A percentile compares a stretch with the other conserved stretches of the same genome.
Conservation (phyloP, 2,329 filamentous ascomycete species). For the Talaromyces albobiverticillius region DNA sequence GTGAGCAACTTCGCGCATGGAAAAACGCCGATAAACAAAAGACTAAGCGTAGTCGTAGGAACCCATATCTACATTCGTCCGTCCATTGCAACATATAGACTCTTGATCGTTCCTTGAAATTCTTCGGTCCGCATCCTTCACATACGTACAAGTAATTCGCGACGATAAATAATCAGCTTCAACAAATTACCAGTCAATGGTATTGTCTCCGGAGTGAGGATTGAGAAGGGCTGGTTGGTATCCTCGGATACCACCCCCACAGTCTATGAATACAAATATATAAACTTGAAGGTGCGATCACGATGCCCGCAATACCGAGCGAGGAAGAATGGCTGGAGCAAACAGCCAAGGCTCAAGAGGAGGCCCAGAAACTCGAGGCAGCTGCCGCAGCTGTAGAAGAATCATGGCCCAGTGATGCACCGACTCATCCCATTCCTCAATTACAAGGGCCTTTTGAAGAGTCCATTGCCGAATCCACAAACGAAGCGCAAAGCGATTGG, state of each 20-base stretch:
- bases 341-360: conserved; percentile 14
- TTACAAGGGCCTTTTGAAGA: conserved; percentile 46
- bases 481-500: conserved; percentile 23
- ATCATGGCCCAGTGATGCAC: conserved; percentile 19
- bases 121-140: not conserved
- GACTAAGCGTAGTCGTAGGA: not conserved
- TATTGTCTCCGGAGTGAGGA: not conserved
- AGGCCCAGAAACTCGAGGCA: conserved; percentile 8
- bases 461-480: conserved; percentile 39
- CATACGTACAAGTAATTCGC: not conserved
- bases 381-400: not conserved
- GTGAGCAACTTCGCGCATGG: not conserved
- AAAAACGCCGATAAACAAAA: not conserved
- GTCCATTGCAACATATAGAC: not conserved
- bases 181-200: not conserved
- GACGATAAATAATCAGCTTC: not conserved
- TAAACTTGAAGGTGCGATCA: not conserved
- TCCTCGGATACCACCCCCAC: conserved; percentile 6
- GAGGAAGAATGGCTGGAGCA: conserved; percentile 16
- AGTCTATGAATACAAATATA: not conserved
- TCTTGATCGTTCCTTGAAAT: not conserved
- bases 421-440: conserved; percentile 40
- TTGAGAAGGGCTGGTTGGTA: conserved; percentile 2
- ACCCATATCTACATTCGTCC: not conserved
- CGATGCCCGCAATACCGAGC: conserved; percentile 13